Evolutionary conservation across 169 alveolate genomes (phyloP), one percentile per base, ranked within the genome.

Genomic region (Plasmodium blacklocki): DNA sequence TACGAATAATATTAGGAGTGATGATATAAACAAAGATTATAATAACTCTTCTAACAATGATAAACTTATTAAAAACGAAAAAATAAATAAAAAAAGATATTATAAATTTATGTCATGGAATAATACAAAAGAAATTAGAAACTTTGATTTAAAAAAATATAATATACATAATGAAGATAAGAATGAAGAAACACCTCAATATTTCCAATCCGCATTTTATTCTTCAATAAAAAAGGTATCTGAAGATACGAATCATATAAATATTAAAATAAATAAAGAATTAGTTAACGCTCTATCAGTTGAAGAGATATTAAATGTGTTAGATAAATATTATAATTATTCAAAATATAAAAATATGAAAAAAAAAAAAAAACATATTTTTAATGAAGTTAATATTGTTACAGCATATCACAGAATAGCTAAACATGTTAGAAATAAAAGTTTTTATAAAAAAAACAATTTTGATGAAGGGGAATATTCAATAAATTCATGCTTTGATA

Each of bases 351-450:
- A 74, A 8, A 12, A 62, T 32, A 11, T 11, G n/a, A 19, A 52
- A 12, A 72, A 56, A 2, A 4, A 50, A 78, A 66, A 78, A 66
- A 78, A 26, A 49, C 67, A 39, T 12, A 71, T 67, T 29, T 67
- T 80, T 15, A 80, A 80, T 21, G 83, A 80, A 15, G 90, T 80
- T 1, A 80, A 80, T 45, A 54, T 80, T 2, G 90, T 80, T 45
- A 80, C 90, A 23, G 90, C 90, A 26, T 80, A 80, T 47, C 90
- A 80, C 49, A 39, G 90, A 14, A 63, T 80, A 58, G 90, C 90
- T 12, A 80, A 80, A 56, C 90, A 80, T 68, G 63, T 80, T 14
- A 80, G 58, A 49, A 80, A 80, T 80, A 80, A 80, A 80, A 80
- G 58, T 39, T 80, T 19, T 29, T 11, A 21, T n/a, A 15, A 7